Conservation (phyloP, 2,329 filamentous ascomycete species). For the Alternaria sp. region DNA sequence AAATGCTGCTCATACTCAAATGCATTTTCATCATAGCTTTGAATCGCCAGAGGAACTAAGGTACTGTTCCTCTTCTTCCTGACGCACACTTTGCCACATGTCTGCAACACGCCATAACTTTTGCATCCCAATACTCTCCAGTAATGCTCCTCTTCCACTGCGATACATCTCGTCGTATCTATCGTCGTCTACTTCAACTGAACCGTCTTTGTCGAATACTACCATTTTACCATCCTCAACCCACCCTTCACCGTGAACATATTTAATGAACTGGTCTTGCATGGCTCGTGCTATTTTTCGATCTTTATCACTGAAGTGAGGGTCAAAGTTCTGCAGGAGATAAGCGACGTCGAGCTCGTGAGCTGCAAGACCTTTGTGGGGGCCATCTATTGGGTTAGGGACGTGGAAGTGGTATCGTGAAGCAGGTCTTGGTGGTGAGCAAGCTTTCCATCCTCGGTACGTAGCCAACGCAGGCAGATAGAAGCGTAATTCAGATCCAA, state of each 20-base stretch:
- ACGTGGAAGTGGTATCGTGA: constrained; percentile 43
- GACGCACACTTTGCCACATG: constrained; percentile 40
- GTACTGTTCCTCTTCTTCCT: constrained; percentile 23
- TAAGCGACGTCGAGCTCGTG: constrained; percentile 46
- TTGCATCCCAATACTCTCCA: constrained; percentile 30
- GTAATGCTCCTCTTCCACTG: constrained; percentile 31
- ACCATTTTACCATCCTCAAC: constrained; percentile 26
- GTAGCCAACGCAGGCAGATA: constrained; percentile 53
- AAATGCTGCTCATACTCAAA: background rate
- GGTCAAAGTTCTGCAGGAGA: constrained; percentile 39
- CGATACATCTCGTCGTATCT: constrained; percentile 37
- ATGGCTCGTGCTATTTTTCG: constrained; percentile 24
- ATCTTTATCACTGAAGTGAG: constrained; percentile 22
- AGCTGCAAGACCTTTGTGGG: constrained; percentile 28
- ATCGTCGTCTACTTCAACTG: constrained; percentile 21
- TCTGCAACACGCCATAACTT: constrained; percentile 39
- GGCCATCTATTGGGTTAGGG: constrained; percentile 38
- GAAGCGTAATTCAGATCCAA: constrained; percentile 58
- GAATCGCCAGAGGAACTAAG: background rate
- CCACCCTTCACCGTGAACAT: constrained; percentile 38
- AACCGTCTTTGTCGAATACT: constrained; percentile 29
- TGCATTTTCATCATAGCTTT: constrained; percentile 7
- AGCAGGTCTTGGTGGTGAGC: constrained; percentile 9
- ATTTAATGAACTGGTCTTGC: constrained; percentile 37
- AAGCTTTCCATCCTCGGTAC: constrained; percentile 43